Percentiles rank a stretch among this genome's conserved stretches.
phyloP scores from a whole-genome alignment of 768 basidiomycete species.

The Cystofilobasidium macerans region DNA sequence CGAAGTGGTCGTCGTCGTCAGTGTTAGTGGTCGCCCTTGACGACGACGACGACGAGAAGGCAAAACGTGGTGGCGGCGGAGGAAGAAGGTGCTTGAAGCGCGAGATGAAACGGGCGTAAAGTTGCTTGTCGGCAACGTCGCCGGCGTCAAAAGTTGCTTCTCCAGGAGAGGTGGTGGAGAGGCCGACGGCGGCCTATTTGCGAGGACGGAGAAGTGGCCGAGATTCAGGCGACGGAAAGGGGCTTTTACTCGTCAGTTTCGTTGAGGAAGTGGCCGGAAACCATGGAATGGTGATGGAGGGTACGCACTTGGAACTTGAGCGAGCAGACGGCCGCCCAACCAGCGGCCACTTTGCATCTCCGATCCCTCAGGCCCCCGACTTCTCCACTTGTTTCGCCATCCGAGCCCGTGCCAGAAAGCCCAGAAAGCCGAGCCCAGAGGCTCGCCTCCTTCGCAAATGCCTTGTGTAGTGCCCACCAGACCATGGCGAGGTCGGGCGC shows the following conservation, averaged over 20 bases:
- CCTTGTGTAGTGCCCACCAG: conserved; percentile 11
- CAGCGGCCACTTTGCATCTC: not conserved
- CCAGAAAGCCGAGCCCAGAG: not conserved
- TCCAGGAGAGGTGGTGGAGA: not conserved
- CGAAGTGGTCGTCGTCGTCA: not conserved
- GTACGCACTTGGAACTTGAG: not conserved
- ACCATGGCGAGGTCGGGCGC: conserved; percentile 7
- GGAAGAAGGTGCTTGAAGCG: conserved; percentile 7
- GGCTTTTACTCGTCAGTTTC: too few species aligned
- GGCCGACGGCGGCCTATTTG: not conserved
- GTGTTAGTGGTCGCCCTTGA: too few species aligned
- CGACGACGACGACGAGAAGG: not conserved
- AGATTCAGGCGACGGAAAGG: too few species aligned
- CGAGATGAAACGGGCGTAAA: not conserved
- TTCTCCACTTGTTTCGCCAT: not conserved
- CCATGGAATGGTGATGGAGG: too few species aligned
- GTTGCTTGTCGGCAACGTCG: not conserved
- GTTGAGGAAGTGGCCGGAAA: too few species aligned
- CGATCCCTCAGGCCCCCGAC: not conserved
- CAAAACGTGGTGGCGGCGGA: not conserved
- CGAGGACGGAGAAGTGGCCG: too few species aligned
- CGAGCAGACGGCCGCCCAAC: not conserved
- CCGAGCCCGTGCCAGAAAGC: too few species aligned
- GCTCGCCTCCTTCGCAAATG: conserved; percentile 5
- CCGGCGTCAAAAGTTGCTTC: not conserved